Conservation (phyloP, 495 filamentous ascomycete species). For the Xanthoparmelia taractica region DNA sequence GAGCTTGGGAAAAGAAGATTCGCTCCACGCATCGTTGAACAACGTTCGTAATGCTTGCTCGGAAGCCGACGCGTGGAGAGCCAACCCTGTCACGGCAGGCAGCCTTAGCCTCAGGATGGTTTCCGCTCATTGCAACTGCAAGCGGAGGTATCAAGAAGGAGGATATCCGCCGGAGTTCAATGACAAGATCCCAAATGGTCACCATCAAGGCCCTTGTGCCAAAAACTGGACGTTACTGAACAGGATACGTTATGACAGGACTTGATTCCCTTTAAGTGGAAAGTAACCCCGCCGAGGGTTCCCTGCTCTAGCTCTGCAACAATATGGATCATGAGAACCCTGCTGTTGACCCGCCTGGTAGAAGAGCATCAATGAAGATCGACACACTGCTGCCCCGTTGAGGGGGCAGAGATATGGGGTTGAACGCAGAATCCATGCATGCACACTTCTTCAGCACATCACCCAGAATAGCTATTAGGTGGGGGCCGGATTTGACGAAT, state of each 20-base stretch:
- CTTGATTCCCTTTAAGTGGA: not conserved
- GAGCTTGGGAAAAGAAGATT: not conserved
- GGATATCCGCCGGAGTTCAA: not conserved
- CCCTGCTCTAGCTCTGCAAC: not conserved
- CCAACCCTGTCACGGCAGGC: not conserved
- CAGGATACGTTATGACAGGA: not conserved
- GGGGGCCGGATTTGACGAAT: not conserved
- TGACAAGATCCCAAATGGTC: not conserved
- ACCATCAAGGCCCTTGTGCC: not conserved
- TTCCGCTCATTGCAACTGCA: not conserved
- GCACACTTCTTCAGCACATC: not conserved
- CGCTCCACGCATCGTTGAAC: not conserved
- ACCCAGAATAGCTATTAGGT: not conserved
- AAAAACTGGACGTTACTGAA: not conserved
- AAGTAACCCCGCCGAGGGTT: not conserved
- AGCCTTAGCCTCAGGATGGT: not conserved
- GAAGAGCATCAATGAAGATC: not conserved
- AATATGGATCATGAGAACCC: not conserved
- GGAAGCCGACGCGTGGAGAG: not conserved
- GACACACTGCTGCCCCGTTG: not conserved
- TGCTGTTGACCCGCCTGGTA: not conserved
- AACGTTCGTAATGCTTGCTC: not conserved
- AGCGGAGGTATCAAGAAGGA: not conserved
- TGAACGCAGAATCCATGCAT: not conserved
- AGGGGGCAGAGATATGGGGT: not conserved